Evolutionary conservation across 257 asterid species (phyloP), one percentile per base, ranked within the genome.

Genomic region (Przewalskia tangutica): DNA sequence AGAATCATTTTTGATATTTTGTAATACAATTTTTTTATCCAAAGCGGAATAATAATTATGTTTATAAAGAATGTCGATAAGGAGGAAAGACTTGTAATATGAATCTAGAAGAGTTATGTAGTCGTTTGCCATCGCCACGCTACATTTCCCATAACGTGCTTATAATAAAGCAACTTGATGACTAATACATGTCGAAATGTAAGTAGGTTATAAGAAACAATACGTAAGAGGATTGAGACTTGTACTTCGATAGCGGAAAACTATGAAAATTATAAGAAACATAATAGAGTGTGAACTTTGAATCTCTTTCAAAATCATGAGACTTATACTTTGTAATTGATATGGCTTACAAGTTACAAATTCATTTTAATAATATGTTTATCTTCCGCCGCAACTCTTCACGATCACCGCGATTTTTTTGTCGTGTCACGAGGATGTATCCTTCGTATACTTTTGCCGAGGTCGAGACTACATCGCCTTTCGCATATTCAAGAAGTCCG

Each of bases 361-460:
- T 71, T 6, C 58, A 71, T 38, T 64, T 64, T 0, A 11, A 0
- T 11, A 44, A 0, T 46, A 48, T 6, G 40, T 18, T 73, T 12
- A 3, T 18, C 3, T 73, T 20, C 77, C 84, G 77, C 81, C 84
- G 93, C 97, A 96, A 98, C 83, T 96, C 83, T 96, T 89, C 48
- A 98, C 99, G 1, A 96, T 88, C 99, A 96, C 89, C 98, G 92
- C 98, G 99, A 96, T 87, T 90, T 84, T 92, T 96, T 84, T 93
- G 98, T 88, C 99, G 98, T 68, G 99, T 96, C 78, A 91, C 92
- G 99, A 87, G 99, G 92, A 85, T 94, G 85, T 93, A 98, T 56
- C 98, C 99, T 96, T 96, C 92, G 91, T 91, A 89, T 96, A 96
- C 90, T 96, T 94, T 88, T 96, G 99, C 34, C 58, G 99, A 96